Conservation (phyloP, 768 basidiomycete genomes). For the Pleurotus djamor region DNA sequence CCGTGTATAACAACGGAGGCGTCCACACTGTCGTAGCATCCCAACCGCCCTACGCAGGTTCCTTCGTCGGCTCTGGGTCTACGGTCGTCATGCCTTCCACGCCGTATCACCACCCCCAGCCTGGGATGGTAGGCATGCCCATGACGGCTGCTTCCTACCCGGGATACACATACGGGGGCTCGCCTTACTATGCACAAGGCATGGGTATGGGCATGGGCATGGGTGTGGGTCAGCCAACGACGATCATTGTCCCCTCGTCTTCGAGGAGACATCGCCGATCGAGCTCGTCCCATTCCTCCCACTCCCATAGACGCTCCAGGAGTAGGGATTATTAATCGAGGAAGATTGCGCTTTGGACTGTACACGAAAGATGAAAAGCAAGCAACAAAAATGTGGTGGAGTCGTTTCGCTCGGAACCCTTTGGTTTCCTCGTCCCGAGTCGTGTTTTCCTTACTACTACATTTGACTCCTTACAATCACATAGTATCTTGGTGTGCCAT, state of each 20-base stretch:
- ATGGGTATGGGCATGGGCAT: too few species aligned
- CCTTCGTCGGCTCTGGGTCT: background rate
- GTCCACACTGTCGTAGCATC: background rate
- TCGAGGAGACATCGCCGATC: background rate
- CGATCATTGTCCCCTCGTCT: background rate
- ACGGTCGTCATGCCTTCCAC: slow-evolving; percentile 1
- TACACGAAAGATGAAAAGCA: too few species aligned
- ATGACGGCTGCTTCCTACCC: too few species aligned
- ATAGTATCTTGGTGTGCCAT: too few species aligned
- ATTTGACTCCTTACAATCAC: too few species aligned
- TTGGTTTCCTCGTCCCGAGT: too few species aligned
- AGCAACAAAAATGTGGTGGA: too few species aligned
- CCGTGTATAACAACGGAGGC: background rate
- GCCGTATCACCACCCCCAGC: background rate
- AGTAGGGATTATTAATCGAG: background rate
- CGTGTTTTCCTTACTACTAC: too few species aligned
- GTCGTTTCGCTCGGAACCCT: too few species aligned
- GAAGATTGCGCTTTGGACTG: too few species aligned
- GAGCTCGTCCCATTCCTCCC: background rate
- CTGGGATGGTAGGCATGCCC: too few species aligned
- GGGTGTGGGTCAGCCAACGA: background rate
- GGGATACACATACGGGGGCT: background rate
- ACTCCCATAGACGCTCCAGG: background rate
- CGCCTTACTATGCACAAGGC: background rate
- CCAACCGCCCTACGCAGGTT: background rate